Evolutionary conservation across 345 rosid species (phyloP), one percentile per base, ranked within the genome.

Genomic region (Linum tenue): DNA sequence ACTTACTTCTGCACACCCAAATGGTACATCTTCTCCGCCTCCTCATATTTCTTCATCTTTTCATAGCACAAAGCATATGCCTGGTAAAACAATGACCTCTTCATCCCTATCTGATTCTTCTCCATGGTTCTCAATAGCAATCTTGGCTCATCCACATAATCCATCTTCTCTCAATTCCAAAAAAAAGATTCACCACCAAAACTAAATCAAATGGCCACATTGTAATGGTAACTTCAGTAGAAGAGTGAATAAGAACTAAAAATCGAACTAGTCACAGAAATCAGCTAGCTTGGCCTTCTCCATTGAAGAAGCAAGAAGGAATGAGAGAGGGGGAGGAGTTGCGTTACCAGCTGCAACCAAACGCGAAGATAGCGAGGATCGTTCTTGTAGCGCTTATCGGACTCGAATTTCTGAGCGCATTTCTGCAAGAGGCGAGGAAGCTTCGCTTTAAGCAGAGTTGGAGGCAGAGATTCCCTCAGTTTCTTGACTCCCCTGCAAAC

Each of bases 1-100:
- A 65, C 94, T 82, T 81, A 92, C 98, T 88, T 92, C 61, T 85
- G 83, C 64, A 84, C 85, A 3, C 97, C 97, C 63, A 83, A 73
- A 74, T 79, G 83, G 64, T 85, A 92, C 96, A 90, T 86, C 75
- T 85, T 86, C 79, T 92, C 97, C 65, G 97, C 94, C 65, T 88
- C 96, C 40, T 84, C 88, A 62, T 80, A 88, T 61, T 82, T 90
- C 87, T 85, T 92, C 56, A 77, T 75, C 82, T 88, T 90, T 82
- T 90, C 98, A 65, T 88, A 83, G 73, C 83, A 85, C 44, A 92
- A 91, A 63, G 95, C 92, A 77, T 92, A 84, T 1, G 98, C 98
- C 70, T 86, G 96, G 77, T 88, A 92, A 81, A 85, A 92, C 70
- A 88, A 73, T 40, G 98, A 77, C 48, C 76, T 69, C 70, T 83